A percentile compares a stretch with the other conserved stretches of the same genome.
These are phyloP conservation scores for Grosmannia serpens DNA, from an alignment of 2,329 filamentous ascomycete genomes.

Conservation along the genomic window DNA sequence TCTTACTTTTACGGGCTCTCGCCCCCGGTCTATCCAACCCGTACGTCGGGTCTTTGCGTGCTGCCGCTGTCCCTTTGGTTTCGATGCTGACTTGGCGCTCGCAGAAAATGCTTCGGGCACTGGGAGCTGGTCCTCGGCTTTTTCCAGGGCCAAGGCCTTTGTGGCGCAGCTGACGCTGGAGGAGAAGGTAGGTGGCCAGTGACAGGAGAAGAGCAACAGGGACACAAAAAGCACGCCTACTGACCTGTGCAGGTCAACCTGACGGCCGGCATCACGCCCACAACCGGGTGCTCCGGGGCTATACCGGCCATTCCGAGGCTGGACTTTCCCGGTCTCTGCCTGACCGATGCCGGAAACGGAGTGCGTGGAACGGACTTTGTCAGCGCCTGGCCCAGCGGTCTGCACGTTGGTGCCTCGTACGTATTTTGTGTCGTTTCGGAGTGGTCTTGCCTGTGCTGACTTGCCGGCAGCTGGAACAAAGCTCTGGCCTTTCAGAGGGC, in stretches of 20 bases:
- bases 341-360: slow-evolving; percentile 31
- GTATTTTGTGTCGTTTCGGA: neutral
- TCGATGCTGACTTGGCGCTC: neutral
- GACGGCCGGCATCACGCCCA: slow-evolving; percentile 4
- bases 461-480: slow-evolving; percentile 49
- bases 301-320: slow-evolving; percentile 16
- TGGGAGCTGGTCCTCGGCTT: slow-evolving; percentile 57
- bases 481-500: slow-evolving; percentile 56
- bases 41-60: slow-evolving; percentile 15
- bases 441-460: neutral
- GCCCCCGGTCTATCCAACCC: slow-evolving; percentile 37
- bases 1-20: slow-evolving; percentile 36
- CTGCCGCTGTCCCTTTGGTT: neutral
- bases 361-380: slow-evolving; percentile 29
- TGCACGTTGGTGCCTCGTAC: slow-evolving; percentile 28
- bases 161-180: slow-evolving; percentile 61
- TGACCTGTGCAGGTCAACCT: slow-evolving; percentile 2
- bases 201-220: slow-evolving; percentile 13
- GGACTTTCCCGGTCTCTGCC: slow-evolving; percentile 29
- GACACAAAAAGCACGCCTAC: neutral
- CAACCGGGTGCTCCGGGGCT: slow-evolving; percentile 6
- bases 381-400: slow-evolving; percentile 26
- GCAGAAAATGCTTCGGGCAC: slow-evolving; percentile 42
- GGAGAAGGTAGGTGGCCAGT: slow-evolving; percentile 48
- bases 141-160: slow-evolving; percentile 54